Evolutionary conservation across 2,329 filamentous ascomycete species (phyloP).

Genomic region (Aspergillus versicolor): DNA sequence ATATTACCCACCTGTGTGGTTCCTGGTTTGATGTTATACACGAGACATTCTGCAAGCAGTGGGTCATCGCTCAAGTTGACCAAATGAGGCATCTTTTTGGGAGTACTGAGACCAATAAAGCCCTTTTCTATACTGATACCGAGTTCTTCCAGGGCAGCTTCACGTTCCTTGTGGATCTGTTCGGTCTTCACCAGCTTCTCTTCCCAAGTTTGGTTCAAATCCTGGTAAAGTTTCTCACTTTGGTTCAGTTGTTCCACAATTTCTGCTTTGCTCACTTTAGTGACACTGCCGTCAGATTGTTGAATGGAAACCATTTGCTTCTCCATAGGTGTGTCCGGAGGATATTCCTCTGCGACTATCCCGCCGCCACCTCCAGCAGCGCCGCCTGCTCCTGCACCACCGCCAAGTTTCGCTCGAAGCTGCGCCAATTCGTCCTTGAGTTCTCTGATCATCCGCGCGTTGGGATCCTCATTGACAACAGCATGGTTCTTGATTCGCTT

Average conservation of each 20-base stretch:
- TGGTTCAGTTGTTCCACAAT: conserved; percentile 95
- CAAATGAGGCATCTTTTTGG: conserved; percentile 98
- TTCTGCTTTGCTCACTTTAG: conserved; percentile 96
- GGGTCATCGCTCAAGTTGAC: conserved; percentile 97
- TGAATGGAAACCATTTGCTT: conserved; percentile 96
- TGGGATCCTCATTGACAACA: conserved; percentile 97
- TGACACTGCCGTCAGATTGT: conserved; percentile 76
- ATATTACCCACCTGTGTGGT: conserved; percentile 93
- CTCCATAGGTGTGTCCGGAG: conserved; percentile 86
- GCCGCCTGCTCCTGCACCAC: conserved; percentile 46
- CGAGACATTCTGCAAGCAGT: conserved; percentile 87
- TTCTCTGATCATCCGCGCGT: conserved; percentile 97
- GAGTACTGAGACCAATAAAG: conserved; percentile 89
- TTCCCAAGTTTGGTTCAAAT: conserved; percentile 98
- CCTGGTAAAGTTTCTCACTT: conserved; percentile 91
- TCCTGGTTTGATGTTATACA: conserved; percentile 97
- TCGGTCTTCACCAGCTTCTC: conserved; percentile 94
- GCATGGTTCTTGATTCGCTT: conserved; percentile 99
- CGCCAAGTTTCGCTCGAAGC: conserved; percentile 79
- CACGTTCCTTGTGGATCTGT: conserved; percentile 94
- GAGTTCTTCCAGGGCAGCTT: conserved; percentile 90
- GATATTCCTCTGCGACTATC: conserved; percentile 74
- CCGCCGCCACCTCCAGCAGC: conserved; percentile 42
- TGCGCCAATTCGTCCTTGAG: conserved; percentile 91
- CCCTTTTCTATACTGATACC: conserved; percentile 99